Evolutionary conservation across 129 eudicot species (phyloP).

Genomic region (Flaveria ramosissima): DNA sequence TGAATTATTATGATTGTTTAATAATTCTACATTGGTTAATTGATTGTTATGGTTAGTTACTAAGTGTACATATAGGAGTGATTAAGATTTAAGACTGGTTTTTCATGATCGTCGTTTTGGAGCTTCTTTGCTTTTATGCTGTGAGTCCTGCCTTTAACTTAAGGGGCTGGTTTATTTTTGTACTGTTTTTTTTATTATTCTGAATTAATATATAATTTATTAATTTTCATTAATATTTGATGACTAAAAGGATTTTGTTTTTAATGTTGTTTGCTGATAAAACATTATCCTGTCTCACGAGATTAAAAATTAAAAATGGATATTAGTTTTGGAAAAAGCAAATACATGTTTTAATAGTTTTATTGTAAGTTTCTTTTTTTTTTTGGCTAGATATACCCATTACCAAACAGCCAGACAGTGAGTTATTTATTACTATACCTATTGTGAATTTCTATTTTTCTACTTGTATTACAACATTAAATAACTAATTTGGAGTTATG

Average conservation of each 20-base stretch:
- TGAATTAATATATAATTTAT: slow-evolving; percentile 14
- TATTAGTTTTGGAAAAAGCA: not conserved
- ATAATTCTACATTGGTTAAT: slow-evolving; percentile 9
- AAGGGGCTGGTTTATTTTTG: slow-evolving; percentile 26
- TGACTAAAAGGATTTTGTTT: slow-evolving; percentile 21
- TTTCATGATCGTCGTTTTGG: slow-evolving; percentile 6
- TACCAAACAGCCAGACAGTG: too few relatives aligned
- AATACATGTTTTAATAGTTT: not conserved
- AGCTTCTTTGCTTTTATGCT: not conserved
- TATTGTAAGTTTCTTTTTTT: too few relatives aligned
- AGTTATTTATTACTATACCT: not conserved
- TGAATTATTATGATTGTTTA: slow-evolving; percentile 26
- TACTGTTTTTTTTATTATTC: slow-evolving; percentile 23
- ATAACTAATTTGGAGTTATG: not conserved
- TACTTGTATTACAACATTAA: not conserved
- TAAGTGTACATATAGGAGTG: slow-evolving; percentile 33
- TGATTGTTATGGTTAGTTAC: not conserved
- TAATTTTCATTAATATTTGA: slow-evolving; percentile 23
- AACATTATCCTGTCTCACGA: not conserved
- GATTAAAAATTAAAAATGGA: not conserved
- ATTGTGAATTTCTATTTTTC: not conserved
- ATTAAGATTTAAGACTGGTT: slow-evolving; percentile 11
- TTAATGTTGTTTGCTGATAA: slow-evolving; percentile 22
- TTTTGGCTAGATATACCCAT: too few relatives aligned
- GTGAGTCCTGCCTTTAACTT: slow-evolving; percentile 28